Percentiles rank a stretch among this genome's conserved stretches.
Conservation (phyloP, 305 asterid genomes). For the Andrographis paniculata region DNA sequence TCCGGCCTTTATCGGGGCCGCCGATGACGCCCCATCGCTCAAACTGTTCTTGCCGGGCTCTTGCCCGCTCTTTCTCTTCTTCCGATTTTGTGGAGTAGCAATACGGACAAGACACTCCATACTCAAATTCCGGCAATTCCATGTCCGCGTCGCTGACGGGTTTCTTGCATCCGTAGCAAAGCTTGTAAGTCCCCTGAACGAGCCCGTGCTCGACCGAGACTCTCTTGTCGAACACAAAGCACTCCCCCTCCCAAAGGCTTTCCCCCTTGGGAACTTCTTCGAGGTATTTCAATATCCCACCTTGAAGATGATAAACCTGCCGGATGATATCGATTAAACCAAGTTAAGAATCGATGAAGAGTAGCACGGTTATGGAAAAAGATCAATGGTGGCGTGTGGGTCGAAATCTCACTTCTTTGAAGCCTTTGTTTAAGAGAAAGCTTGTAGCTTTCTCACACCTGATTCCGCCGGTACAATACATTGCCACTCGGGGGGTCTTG, state of each 20-base stretch:
- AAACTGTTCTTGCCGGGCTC: conserved; percentile 81
- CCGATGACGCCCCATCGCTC: conserved; percentile 88
- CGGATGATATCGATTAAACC: background rate
- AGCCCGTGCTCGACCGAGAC: conserved; percentile 94
- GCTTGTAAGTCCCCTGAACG: conserved; percentile 72
- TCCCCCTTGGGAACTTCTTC: conserved; percentile 72
- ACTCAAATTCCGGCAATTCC: conserved; percentile 84
- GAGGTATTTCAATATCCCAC: conserved; percentile 85
- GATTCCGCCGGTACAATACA: conserved; percentile 98
- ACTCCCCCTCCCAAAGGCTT: conserved; percentile 94
- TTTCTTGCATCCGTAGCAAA: conserved; percentile 89
- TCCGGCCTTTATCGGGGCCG: conserved; percentile 89
- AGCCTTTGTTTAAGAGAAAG: conserved; percentile 73
- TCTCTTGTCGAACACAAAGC: conserved; percentile 91
- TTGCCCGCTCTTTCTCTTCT: conserved; percentile 90
- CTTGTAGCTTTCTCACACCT: conserved; percentile 97
- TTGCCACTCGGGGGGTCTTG: conserved; percentile 72
- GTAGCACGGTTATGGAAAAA: no score
- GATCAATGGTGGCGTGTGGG: no score
- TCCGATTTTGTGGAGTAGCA: conserved; percentile 73
- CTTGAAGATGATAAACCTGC: conserved; percentile 91
- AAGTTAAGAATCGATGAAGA: conserved; percentile 1
- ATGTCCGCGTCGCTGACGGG: conserved; percentile 81
- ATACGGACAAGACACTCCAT: conserved; percentile 78
- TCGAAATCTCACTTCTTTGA: conserved; percentile 37